Conservation (phyloP, 2,329 filamentous ascomycete species). For the Westerdykella aurantiaca region DNA sequence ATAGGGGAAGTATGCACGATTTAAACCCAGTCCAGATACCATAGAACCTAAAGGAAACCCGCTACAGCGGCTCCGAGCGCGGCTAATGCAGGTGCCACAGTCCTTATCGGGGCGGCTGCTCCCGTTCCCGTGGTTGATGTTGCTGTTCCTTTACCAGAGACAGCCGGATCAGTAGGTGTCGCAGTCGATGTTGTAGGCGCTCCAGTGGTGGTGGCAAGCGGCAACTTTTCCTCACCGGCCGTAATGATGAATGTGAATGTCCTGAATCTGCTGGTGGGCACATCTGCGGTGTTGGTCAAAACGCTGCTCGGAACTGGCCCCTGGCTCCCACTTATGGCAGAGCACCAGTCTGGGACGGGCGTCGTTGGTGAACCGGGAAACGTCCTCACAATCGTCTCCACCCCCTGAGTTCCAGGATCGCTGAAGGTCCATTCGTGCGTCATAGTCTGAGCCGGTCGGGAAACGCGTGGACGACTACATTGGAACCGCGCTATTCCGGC, state of each 20-base stretch:
- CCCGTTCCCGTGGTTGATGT: conserved; percentile 5
- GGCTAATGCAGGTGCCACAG: conserved; percentile 18
- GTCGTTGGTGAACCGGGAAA: neutral
- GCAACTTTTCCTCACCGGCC: no score
- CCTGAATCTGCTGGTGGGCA: no score
- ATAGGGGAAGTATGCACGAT: no score
- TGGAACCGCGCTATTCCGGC: neutral
- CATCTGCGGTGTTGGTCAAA: neutral
- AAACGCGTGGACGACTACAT: neutral
- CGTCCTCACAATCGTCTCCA: neutral
- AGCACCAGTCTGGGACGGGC: neutral
- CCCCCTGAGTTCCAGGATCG: neutral
- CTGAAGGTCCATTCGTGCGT: neutral
- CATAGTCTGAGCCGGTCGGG: neutral
- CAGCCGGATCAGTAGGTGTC: no score
- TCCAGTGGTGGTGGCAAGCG: no score
- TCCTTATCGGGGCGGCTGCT: conserved; percentile 16
- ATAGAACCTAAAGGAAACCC: no score
- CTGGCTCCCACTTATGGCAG: neutral
- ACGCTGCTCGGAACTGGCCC: neutral
- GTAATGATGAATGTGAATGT: no score
- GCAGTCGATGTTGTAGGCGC: no score
- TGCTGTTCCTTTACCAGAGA: no score
- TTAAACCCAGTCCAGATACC: no score
- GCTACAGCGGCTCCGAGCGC: conserved; percentile 25